Percentiles rank a stretch among this genome's conserved stretches.
phyloP scores from a whole-genome alignment of 306 rosid genomes.

The Cucumis hystrix region DNA sequence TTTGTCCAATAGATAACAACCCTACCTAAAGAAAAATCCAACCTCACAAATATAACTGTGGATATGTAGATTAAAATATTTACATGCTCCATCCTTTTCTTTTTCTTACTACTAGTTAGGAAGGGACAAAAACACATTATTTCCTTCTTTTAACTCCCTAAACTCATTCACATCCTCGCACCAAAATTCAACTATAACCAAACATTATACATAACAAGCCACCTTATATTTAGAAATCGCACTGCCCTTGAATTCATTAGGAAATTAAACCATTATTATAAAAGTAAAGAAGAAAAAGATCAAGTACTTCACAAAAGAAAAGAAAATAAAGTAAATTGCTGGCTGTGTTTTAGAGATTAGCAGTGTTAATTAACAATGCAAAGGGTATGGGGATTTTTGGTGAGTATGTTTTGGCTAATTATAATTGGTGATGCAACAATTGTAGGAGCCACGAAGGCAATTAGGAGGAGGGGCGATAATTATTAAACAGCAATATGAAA shows the following conservation, averaged over 20 bases:
- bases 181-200: background rate
- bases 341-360: background rate
- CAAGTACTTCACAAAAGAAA: background rate
- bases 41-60: too few relatives aligned
- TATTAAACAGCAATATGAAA: background rate
- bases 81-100: too few relatives aligned
- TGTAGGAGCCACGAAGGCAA: background rate
- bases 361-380: background rate
- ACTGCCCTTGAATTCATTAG: background rate
- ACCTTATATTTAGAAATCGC: constrained; percentile 2
- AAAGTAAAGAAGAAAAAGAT: background rate
- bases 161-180: constrained; percentile 10
- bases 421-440: background rate
- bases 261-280: background rate
- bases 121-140: background rate
- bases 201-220: background rate
- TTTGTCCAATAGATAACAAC: too few relatives aligned
- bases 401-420: background rate
- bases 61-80: too few relatives aligned
- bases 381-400: constrained; percentile 8
- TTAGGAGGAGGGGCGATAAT: background rate
- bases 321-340: background rate
- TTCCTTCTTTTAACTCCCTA: background rate
- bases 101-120: background rate
- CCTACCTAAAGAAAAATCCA: too few relatives aligned